phyloP scores from a whole-genome alignment of 2,329 filamentous ascomycete genomes.

The Fusarium neocosmosporiellum region DNA sequence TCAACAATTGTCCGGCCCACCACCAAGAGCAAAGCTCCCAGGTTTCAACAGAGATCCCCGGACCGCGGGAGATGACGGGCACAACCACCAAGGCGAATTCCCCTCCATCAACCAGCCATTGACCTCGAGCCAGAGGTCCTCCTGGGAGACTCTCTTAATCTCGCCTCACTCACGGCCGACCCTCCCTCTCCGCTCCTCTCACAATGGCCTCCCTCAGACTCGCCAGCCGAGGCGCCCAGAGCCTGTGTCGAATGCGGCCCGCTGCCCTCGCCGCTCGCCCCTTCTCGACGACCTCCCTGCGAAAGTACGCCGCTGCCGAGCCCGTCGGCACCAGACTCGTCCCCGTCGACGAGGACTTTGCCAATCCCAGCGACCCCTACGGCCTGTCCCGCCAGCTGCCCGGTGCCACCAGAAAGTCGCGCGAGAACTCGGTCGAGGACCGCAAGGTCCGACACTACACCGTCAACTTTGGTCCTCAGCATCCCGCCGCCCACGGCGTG shows the following conservation, averaged over 20 bases:
- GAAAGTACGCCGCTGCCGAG: slow-evolving; percentile 70
- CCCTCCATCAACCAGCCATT: slow-evolving; percentile 48
- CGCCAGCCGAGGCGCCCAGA: slow-evolving; percentile 76
- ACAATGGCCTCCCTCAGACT: slow-evolving; percentile 81
- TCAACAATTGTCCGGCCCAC: slow-evolving; percentile 49
- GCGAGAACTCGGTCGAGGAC: slow-evolving; percentile 61
- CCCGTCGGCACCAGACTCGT: slow-evolving; percentile 68
- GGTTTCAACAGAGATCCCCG: slow-evolving; percentile 42
- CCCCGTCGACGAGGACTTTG: slow-evolving; percentile 74
- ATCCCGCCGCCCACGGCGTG: slow-evolving; percentile 98
- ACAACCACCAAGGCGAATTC: slow-evolving; percentile 47
- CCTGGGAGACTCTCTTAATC: slow-evolving; percentile 45
- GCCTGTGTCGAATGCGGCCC: slow-evolving; percentile 66
- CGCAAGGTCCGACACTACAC: slow-evolving; percentile 99
- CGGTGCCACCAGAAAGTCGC: slow-evolving; percentile 57
- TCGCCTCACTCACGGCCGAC: slow-evolving; percentile 43
- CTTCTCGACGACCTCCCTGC: slow-evolving; percentile 73
- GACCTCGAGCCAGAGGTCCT: slow-evolving; percentile 51
- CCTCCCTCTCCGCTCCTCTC: slow-evolving; percentile 41
- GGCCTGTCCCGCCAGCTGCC: slow-evolving; percentile 57
- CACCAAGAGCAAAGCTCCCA: slow-evolving; percentile 47
- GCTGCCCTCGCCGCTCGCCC: slow-evolving; percentile 60
- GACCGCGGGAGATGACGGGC: slow-evolving; percentile 47
- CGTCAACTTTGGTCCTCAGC: slow-evolving; percentile 99
- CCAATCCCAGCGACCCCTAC: slow-evolving; percentile 62